A percentile compares a stretch with the other conserved stretches of the same genome.
phyloP scores from a whole-genome alignment of 805 yeast species.

The Spathaspora gorwiae region DNA sequence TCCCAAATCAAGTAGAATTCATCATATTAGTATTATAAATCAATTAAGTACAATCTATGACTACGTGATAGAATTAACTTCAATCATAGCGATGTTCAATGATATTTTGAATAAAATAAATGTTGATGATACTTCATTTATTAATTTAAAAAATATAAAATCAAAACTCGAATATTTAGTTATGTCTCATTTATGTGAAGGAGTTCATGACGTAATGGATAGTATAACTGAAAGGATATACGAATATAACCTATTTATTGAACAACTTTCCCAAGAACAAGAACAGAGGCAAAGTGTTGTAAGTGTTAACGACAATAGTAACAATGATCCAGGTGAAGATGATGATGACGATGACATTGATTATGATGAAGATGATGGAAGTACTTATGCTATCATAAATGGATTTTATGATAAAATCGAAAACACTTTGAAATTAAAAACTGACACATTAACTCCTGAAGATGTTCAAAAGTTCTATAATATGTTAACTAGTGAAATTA shows the following conservation, averaged over 20 bases:
- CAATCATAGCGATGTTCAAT: constrained; percentile 4
- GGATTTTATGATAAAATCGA: constrained; percentile 1
- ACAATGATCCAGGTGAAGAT: not conserved
- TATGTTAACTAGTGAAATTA: not conserved
- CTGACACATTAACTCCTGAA: constrained; percentile 1
- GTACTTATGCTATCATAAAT: not conserved
- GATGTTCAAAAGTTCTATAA: constrained; percentile 6
- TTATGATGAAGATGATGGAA: not conserved
- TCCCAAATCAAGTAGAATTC: not conserved
- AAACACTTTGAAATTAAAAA: constrained; percentile 1
- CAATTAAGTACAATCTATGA: constrained; percentile 3
- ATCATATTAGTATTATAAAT: not conserved
- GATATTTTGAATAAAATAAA: constrained; percentile 3
- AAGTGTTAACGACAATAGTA: not conserved
- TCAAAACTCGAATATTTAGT: constrained; percentile 6
- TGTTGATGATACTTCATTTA: not conserved
- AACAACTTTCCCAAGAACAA: constrained; percentile 2
- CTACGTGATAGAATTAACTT: constrained; percentile 2
- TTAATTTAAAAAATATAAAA: constrained; percentile 3
- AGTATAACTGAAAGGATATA: constrained; percentile 5
- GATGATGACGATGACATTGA: not conserved
- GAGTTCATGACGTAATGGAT: constrained; percentile 6
- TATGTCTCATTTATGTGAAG: constrained; percentile 5
- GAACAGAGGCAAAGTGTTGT: not conserved
- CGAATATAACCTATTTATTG: constrained; percentile 6